Evolutionary conservation across 495 filamentous ascomycete species (phyloP), one percentile per base, ranked within the genome.

Genomic region (Thozetella sp.): DNA sequence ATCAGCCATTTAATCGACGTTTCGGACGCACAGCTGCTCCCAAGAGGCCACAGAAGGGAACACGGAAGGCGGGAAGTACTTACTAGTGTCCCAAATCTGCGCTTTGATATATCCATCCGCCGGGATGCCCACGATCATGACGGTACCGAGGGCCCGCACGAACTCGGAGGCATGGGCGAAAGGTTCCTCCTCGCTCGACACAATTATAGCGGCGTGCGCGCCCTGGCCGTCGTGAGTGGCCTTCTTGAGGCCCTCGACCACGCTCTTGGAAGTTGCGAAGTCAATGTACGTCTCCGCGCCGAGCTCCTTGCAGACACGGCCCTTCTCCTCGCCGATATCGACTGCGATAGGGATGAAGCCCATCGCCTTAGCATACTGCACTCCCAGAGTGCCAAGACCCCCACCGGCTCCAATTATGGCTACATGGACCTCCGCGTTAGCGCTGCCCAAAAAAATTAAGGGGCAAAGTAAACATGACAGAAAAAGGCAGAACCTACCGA

Each of bases 121-220:
- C 0, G 93, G 93, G 12, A 97, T 74, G 54, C 93, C 93, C 57
- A 97, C 92, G 60, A 88, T 88, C 48, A 96, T 85, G 58, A 96
- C 86, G 15, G 83, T 81, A 22, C 92, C 92, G 23, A 86, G 86
- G n/a, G 90, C 84, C 30, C 93, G 87, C 46, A 93, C 86, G 69
- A 95, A 96, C 67, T 76, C 65, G 24, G 89, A 83, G 6, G 93
- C 93, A 72, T 97, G 93, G 74, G 95, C 90, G 84, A 97, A 97
- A 27, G 93, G 93, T 74, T 89, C 89, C 78, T 97, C 93, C 60
- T 79, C 85, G 22, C 89, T 91, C 46, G 93, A 92, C 15, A 97
- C 83, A 22, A 96, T 73, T 57, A 97, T 76, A 45, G 95, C 93
- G 3, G 90, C 93, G 61, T 97, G 91, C 2, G 93, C 90, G 22